phyloP scores from a whole-genome alignment of 2,329 filamentous ascomycete species.

The Eurotiales sp. region DNA sequence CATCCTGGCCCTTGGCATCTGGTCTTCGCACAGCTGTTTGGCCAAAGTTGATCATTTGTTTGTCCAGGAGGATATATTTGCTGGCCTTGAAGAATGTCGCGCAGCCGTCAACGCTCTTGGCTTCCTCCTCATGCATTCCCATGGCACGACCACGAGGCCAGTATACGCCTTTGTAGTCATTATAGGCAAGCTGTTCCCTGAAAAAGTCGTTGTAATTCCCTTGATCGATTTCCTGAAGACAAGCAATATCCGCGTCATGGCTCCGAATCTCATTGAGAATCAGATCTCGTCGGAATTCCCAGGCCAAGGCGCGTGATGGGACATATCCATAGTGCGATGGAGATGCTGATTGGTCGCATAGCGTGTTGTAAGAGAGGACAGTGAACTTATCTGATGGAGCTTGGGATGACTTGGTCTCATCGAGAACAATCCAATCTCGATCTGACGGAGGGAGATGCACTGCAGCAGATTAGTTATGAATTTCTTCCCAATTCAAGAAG shows the following conservation, averaged over 20 bases:
- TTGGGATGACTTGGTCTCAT: constrained; percentile 49
- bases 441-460: constrained; percentile 73
- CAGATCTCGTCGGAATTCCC: constrained; percentile 79
- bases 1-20: constrained; percentile 95
- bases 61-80: constrained; percentile 92
- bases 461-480: constrained; percentile 33
- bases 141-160: constrained; percentile 86
- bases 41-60: constrained; percentile 88
- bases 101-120: constrained; percentile 88
- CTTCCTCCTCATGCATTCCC: constrained; percentile 88
- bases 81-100: constrained; percentile 94
- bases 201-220: constrained; percentile 92
- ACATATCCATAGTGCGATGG: constrained; percentile 84
- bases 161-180: constrained; percentile 91
- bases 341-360: constrained; percentile 92
- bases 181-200: constrained; percentile 75
- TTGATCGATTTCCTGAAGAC: constrained; percentile 88
- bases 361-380: constrained; percentile 89
- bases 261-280: constrained; percentile 79
- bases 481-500: constrained; percentile 20
- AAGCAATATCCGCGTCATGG: constrained; percentile 82
- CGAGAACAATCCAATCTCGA: constrained; percentile 75
- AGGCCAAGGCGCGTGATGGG: constrained; percentile 72
- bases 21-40: constrained; percentile 89
- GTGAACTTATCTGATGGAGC: constrained; percentile 65